phyloP scores from a whole-genome alignment of 225 moss, liverwort and hornwort species.

The Climacium dendroides region DNA sequence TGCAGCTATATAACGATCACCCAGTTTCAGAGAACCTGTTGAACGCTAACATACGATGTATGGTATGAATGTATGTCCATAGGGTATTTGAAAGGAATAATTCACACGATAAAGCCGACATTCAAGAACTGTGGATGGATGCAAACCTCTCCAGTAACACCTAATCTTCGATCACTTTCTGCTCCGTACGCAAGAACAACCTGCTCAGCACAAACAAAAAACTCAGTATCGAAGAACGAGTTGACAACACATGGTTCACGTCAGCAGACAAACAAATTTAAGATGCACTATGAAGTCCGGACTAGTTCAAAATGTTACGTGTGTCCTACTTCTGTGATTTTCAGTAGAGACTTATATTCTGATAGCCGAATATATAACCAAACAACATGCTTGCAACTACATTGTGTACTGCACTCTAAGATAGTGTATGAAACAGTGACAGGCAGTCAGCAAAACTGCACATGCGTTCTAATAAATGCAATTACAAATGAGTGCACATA shows the following conservation, averaged over 20 bases:
- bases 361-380: not conserved
- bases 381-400: not conserved
- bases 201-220: constrained; percentile 12
- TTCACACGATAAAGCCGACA: not conserved
- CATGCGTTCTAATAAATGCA: not conserved
- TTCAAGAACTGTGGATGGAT: not conserved
- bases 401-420: not conserved
- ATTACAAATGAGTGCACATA: not conserved
- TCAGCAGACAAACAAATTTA: not conserved
- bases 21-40: not conserved
- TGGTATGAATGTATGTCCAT: not conserved
- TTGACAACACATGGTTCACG: not conserved
- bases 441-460: not conserved
- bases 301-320: not conserved
- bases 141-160: constrained; percentile 74
- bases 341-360: not conserved
- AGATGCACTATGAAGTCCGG: not conserved
- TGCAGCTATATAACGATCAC: not conserved
- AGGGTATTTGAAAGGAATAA: not conserved
- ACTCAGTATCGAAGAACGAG: not conserved
- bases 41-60: not conserved
- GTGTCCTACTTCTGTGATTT: not conserved
- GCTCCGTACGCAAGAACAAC: constrained; percentile 97
- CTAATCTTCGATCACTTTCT: constrained; percentile 75
- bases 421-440: not conserved